Evolutionary conservation across 352 stramenopile genomes (phyloP).

Genomic region (Stephanocyclus meneghinianus): DNA sequence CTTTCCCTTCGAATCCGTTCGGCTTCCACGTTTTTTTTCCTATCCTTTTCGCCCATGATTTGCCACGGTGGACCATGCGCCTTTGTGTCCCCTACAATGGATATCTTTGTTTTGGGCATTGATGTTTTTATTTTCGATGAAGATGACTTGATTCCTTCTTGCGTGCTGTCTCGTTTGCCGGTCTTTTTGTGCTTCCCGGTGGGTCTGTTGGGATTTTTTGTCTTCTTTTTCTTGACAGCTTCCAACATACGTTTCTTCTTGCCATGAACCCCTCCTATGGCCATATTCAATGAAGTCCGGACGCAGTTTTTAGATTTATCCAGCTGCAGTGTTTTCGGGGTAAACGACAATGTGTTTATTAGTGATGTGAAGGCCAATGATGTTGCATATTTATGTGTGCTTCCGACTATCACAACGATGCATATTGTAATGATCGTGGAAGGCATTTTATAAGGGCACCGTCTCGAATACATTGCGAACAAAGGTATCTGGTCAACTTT

Average conservation of each 20-base stretch:
- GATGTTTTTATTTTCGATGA: conserved; percentile 21
- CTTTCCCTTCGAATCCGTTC: conserved; percentile 66
- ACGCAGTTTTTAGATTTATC: neutral
- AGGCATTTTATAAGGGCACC: neutral
- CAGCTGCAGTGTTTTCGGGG: conserved; percentile 2
- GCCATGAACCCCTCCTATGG: conserved; percentile 42
- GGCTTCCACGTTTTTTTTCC: conserved; percentile 60
- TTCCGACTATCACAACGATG: neutral
- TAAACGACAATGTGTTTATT: neutral
- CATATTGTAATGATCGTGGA: conserved; percentile 1
- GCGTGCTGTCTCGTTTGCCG: conserved; percentile 28
- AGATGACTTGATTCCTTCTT: conserved; percentile 21
- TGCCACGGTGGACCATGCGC: conserved; percentile 70
- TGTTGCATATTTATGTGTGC: neutral
- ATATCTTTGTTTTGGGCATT: conserved; percentile 34
- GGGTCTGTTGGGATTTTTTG: conserved; percentile 22
- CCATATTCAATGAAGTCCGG: conserved; percentile 32
- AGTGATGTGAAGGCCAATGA: neutral
- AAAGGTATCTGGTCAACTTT: too few species aligned
- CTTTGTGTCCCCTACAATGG: conserved; percentile 37
- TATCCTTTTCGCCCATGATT: conserved; percentile 67
- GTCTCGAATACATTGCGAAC: neutral
- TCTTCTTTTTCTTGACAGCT: conserved; percentile 50
- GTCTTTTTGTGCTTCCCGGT: conserved; percentile 47
- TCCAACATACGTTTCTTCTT: conserved; percentile 47